phyloP scores from a whole-genome alignment of 2,329 filamentous ascomycete genomes.

The Cladosporium phlei region DNA sequence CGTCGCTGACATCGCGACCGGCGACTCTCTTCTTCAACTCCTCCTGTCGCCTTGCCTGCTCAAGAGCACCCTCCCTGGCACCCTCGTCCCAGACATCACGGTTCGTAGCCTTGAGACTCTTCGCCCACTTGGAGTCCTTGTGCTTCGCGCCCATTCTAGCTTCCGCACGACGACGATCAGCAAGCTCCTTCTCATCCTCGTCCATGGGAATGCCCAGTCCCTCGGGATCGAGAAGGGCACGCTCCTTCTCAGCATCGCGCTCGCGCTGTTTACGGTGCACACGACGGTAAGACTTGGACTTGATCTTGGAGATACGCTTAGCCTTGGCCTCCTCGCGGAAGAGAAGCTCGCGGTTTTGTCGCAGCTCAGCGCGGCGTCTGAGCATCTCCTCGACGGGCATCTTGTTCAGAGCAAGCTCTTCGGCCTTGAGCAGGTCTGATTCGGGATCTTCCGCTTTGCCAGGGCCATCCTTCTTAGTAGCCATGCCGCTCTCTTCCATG shows the following conservation, averaged over 20 bases:
- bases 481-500: constrained; percentile 79
- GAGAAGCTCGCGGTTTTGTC: constrained; percentile 75
- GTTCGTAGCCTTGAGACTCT: constrained; percentile 72
- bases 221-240: constrained; percentile 50
- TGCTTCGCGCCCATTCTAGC: constrained; percentile 83
- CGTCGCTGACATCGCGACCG: constrained; percentile 59
- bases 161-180: constrained; percentile 71
- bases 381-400: constrained; percentile 68
- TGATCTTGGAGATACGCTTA: constrained; percentile 97
- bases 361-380: constrained; percentile 67
- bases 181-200: constrained; percentile 60
- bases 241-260: constrained; percentile 53
- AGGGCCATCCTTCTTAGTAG: constrained; percentile 53
- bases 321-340: constrained; percentile 84
- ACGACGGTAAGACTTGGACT: constrained; percentile 90
- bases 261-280: constrained; percentile 79
- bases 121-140: constrained; percentile 87
- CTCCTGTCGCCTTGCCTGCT: constrained; percentile 77
- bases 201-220: constrained; percentile 56
- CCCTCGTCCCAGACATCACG: constrained; percentile 85
- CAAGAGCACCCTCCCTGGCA: constrained; percentile 68
- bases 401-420: constrained; percentile 66
- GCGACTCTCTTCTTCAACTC: constrained; percentile 76
- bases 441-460: constrained; percentile 40
- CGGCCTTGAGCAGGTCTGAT: constrained; percentile 62